phyloP scores from a whole-genome alignment of 2,329 filamentous ascomycete species.

The Epicoccum nigrum region DNA sequence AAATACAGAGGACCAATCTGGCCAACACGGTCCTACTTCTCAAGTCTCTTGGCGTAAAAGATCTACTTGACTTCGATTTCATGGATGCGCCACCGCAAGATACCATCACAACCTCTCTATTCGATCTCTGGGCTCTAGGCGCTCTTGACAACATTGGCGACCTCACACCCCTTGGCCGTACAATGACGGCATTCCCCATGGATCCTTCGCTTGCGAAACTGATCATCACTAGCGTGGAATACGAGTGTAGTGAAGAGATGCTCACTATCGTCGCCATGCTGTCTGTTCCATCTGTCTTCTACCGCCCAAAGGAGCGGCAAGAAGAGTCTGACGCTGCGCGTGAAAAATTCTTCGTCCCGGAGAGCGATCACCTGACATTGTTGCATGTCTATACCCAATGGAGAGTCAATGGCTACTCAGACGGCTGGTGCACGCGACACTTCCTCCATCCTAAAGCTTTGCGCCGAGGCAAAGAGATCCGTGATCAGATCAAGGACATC shows the following conservation, averaged over 20 bases:
- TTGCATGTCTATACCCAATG: slow-evolving; percentile 96
- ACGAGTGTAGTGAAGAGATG: slow-evolving; percentile 96
- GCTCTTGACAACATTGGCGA: slow-evolving; percentile 94
- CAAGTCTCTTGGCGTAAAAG: slow-evolving; percentile 92
- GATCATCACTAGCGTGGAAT: slow-evolving; percentile 87
- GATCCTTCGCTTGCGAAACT: slow-evolving; percentile 94
- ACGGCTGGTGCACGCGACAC: slow-evolving; percentile 90
- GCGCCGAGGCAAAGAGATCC: slow-evolving; percentile 88
- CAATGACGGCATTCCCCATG: slow-evolving; percentile 99
- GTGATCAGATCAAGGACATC: slow-evolving; percentile 91
- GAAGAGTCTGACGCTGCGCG: slow-evolving; percentile 95
- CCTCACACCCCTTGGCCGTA: slow-evolving; percentile 81
- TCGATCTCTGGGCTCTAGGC: slow-evolving; percentile 95
- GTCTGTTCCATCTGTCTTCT: slow-evolving; percentile 94
- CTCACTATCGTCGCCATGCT: slow-evolving; percentile 98
- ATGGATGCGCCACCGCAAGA: slow-evolving; percentile 99
- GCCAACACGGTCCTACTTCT: slow-evolving; percentile 92
- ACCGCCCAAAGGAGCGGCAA: slow-evolving; percentile 92
- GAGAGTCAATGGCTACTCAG: slow-evolving; percentile 87
- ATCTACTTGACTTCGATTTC: slow-evolving; percentile 95
- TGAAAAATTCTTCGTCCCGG: slow-evolving; percentile 98
- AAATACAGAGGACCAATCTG: slow-evolving; percentile 95
- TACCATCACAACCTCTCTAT: slow-evolving; percentile 94
- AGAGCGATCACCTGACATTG: slow-evolving; percentile 94
- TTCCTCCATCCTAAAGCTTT: slow-evolving; percentile 96